phyloP scores from a whole-genome alignment of 768 basidiomycete species.

The Infundibulicybe gibba region DNA sequence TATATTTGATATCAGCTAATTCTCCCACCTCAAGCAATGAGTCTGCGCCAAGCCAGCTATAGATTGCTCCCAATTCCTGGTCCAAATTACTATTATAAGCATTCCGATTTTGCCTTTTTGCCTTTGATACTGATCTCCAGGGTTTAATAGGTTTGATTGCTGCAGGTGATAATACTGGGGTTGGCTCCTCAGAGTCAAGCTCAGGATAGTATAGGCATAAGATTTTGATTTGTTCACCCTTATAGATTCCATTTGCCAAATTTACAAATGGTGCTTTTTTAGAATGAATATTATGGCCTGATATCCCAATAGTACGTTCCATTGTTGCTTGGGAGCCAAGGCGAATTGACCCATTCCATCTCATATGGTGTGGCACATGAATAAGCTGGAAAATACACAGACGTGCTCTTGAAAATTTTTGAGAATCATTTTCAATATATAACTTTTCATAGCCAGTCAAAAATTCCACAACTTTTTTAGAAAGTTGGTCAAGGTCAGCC shows the following conservation, averaged over 20 bases:
- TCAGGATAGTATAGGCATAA: neutral
- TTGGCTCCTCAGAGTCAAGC: neutral
- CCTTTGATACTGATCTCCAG: neutral
- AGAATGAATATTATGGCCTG: conserved; percentile 7
- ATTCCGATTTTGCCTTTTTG: neutral
- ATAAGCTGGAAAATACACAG: neutral
- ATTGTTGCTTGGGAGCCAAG: no score
- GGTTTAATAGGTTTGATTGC: neutral
- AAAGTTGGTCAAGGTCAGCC: no score
- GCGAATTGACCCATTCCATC: conserved; percentile 15
- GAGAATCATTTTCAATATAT: conserved; percentile 8
- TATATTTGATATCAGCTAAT: no score
- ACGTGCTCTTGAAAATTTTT: conserved; percentile 12
- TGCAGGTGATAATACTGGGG: neutral
- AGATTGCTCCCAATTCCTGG: no score
- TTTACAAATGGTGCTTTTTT: conserved; percentile 12
- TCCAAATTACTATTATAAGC: neutral
- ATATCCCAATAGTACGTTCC: conserved; percentile 5
- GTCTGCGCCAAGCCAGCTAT: no score
- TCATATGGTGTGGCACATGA: conserved; percentile 9
- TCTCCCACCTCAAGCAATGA: no score
- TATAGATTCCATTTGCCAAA: conserved; percentile 9
- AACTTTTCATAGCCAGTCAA: conserved; percentile 7
- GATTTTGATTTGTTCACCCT: conserved; percentile 8
- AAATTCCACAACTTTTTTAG: conserved; percentile 9